phyloP scores from a whole-genome alignment of 768 basidiomycete genomes.

The Rhizopogon sp. region DNA sequence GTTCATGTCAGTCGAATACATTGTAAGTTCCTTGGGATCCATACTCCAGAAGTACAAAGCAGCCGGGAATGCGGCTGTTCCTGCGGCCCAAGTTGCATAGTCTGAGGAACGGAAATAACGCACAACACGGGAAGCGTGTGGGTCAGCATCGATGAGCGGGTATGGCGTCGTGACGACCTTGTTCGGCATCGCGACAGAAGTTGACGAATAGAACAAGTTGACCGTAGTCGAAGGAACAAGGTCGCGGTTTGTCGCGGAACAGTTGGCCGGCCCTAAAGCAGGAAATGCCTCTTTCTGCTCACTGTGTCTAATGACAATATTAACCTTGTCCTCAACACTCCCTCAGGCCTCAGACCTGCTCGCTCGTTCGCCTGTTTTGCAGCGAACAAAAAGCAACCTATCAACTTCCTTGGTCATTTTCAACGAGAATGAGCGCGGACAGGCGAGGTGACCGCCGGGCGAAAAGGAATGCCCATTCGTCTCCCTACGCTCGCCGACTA shows the following conservation, averaged over 20 bases:
- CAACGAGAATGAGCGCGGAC: conserved; percentile 49
- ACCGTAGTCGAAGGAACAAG: background rate
- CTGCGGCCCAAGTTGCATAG: conserved; percentile 78
- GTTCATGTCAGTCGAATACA: conserved; percentile 6
- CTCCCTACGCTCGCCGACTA: conserved; percentile 50
- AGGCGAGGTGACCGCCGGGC: conserved; percentile 40
- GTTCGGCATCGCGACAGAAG: conserved; percentile 28
- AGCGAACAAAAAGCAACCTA: conserved; percentile 1
- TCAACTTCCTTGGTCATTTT: conserved; percentile 8
- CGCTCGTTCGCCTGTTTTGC: conserved; percentile 2
- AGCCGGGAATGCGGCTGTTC: conserved; percentile 78
- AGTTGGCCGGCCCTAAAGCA: conserved; percentile 27
- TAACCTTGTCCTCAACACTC: conserved; percentile 13
- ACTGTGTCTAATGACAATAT: conserved; percentile 1
- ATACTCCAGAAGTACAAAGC: conserved; percentile 78
- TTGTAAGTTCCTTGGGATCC: conserved; percentile 17
- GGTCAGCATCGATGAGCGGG: conserved; percentile 93
- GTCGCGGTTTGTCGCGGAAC: conserved; percentile 6
- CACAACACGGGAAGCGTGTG: conserved; percentile 81
- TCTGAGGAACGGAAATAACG: conserved; percentile 86
- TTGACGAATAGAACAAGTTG: background rate
- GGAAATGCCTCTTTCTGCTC: conserved; percentile 11
- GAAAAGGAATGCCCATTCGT: conserved; percentile 34
- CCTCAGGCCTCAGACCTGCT: background rate
- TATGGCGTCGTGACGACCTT: conserved; percentile 60